Evolutionary conservation across 441 rosid genomes (phyloP).

Genomic region (Aleurites moluccanus): DNA sequence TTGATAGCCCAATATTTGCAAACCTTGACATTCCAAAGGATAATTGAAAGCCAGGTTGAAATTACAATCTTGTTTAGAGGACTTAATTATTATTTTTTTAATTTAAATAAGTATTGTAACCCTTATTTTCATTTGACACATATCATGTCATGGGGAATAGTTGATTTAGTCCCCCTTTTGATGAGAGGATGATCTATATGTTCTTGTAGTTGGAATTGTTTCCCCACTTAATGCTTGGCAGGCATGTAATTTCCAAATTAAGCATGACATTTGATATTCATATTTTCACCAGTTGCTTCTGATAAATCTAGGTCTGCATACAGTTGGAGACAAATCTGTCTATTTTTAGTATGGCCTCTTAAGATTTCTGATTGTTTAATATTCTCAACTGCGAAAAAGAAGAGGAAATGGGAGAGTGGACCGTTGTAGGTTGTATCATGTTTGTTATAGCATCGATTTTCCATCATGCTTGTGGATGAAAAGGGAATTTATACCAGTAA

Average conservation of each 20-base stretch:
- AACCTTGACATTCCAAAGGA: constrained; percentile 60
- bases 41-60: not conserved
- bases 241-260: not conserved
- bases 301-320: not conserved
- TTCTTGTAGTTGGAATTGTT: not conserved
- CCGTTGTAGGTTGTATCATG: too few species aligned
- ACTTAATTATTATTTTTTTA: not conserved
- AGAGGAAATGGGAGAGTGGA: too few species aligned
- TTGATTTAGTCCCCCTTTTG: not conserved
- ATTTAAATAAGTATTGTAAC: constrained; percentile 15
- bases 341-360: too few species aligned
- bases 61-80: not conserved
- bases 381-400: too few species aligned
- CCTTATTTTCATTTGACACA: not conserved
- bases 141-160: constrained; percentile 1
- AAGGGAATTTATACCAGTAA: too few species aligned
- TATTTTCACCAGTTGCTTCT: not conserved
- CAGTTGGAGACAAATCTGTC: not conserved
- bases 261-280: not conserved
- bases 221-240: not conserved
- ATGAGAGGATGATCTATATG: constrained; percentile 6
- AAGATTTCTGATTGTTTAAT: too few species aligned
- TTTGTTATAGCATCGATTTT: too few species aligned
- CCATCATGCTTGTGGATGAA: too few species aligned
- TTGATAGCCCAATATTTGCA: constrained; percentile 80